These are phyloP conservation scores for Shiraia sp. DNA, from an alignment of 2,329 filamentous ascomycete genomes.

Conservation along the genomic window DNA sequence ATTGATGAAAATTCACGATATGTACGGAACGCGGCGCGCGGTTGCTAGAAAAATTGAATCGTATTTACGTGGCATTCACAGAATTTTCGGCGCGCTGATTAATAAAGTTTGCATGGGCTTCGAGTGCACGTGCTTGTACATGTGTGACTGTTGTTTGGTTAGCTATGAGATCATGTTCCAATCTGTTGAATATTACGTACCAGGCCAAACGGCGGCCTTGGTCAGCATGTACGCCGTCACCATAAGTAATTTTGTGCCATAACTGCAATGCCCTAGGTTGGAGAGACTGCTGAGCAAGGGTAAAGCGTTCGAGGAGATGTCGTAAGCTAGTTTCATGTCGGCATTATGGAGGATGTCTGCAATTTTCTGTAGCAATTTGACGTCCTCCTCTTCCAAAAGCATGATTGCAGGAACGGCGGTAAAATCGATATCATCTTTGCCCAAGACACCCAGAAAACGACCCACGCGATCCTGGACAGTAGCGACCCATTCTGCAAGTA, in stretches of 20 bases:
- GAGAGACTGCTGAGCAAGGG: constrained; percentile 58
- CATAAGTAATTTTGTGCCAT: constrained; percentile 80
- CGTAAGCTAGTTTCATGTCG: constrained; percentile 75
- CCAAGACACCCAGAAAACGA: constrained; percentile 82
- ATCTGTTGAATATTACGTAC: constrained; percentile 55
- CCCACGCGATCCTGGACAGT: constrained; percentile 95
- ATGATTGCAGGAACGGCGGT: constrained; percentile 82
- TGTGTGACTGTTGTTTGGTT: constrained; percentile 60
- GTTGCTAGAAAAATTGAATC: constrained; percentile 25
- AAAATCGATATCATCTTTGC: constrained; percentile 78
- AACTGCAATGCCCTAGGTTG: constrained; percentile 67
- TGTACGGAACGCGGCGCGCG: neutral
- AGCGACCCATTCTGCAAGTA: constrained; percentile 91
- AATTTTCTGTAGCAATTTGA: constrained; percentile 81
- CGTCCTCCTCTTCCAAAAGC: constrained; percentile 88
- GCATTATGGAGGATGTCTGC: constrained; percentile 75
- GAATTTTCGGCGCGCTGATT: constrained; percentile 62
- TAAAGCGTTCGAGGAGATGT: constrained; percentile 52
- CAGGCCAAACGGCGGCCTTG: constrained; percentile 89
- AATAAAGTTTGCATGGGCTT: constrained; percentile 66
- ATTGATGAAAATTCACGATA: constrained; percentile 1
- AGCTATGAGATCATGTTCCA: constrained; percentile 14
- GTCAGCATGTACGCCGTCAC: constrained; percentile 86
- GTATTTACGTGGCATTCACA: constrained; percentile 32
- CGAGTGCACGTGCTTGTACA: constrained; percentile 68